Base-by-base conservation (phyloP, 352 stramenopile species). In the Saprolegnia parasitica region DNA sequence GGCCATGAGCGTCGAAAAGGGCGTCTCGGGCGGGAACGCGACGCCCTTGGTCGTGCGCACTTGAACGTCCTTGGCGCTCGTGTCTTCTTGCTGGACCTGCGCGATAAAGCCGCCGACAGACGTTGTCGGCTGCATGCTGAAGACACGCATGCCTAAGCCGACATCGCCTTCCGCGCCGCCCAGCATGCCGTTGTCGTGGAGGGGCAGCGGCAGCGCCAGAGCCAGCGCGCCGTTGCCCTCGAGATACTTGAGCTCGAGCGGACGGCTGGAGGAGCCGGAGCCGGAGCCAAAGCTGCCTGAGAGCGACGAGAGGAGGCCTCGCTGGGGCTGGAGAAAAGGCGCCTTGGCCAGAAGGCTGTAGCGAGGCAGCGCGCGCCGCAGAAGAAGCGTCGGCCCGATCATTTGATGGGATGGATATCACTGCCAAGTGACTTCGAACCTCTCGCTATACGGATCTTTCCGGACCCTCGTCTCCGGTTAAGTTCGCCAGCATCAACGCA, bases 181-280 rank as follows among this genome's bases (percentile, higher is more conserved):
- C 75, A 91, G 81, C 66, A 90, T 83, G 57, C 91, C 85, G 61
- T 89, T 90, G 15, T 83, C 84, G 35, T 68, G 86, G n/a, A 92
- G 78, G n/a, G 84, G 84, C 32, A 93, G 70, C 10, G 86, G 86
- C 57, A 93, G 78, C 45, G 86, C 83, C 42, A 93, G 67, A 18
- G 86, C 83, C 39, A 93, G 67, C 21, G 82, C 89, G 62, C 86
- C 91, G 37, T 79, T 81, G 37, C 82, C 86, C 57, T 93, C 82
- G 63, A 83, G 79, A 57, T 93, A 93, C 74, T 89, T 90, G 56
- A 93, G 81, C 73, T 91, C 86, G 10, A 93, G 76, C 15, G 83
- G 58, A 13, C 50, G 49, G 37, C 58, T 42, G 9, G 58, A 40
- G 11, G 58, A 67, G 18, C 58, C 58, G 6, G 58, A 67, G 13